Conservation (phyloP, 1,139 yeast species). For the Sugiyamaella xylanicola region DNA sequence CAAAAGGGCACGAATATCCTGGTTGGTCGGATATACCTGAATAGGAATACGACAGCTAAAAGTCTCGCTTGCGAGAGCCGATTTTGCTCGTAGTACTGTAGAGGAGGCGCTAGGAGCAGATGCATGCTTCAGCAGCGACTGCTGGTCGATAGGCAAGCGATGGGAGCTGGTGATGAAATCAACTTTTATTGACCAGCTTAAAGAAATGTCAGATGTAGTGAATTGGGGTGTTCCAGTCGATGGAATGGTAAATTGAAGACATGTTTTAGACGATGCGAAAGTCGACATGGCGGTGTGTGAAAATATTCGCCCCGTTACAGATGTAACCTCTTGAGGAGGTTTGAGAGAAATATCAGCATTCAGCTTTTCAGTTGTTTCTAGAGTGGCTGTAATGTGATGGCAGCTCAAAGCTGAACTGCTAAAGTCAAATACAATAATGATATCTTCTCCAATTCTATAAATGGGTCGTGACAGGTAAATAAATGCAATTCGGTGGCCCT, state of each 20-base stretch:
- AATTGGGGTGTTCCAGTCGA: constrained; percentile 44
- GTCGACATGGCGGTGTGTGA: constrained; percentile 32
- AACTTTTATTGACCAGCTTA: constrained; percentile 42
- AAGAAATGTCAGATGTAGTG: constrained; percentile 38
- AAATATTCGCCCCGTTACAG: constrained; percentile 28
- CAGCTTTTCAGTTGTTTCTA: constrained; percentile 44
- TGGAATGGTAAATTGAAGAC: constrained; percentile 41
- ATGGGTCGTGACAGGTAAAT: constrained; percentile 43
- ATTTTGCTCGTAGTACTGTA: constrained; percentile 30
- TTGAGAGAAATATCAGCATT: constrained; percentile 22
- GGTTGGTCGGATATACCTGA: constrained; percentile 38
- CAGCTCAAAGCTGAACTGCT: constrained; percentile 36
- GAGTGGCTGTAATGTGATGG: constrained; percentile 42
- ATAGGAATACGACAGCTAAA: constrained; percentile 42
- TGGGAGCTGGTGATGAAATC: constrained; percentile 41
- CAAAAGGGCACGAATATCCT: constrained; percentile 37
- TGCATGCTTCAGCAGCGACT: constrained; percentile 10
- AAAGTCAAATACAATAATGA: constrained; percentile 39
- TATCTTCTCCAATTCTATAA: constrained; percentile 44
- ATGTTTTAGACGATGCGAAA: constrained; percentile 29
- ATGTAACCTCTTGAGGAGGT: constrained; percentile 21
- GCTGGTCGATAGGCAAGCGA: constrained; percentile 21
- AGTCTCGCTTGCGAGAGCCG: constrained; percentile 37
- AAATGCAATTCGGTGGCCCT: constrained; percentile 39
- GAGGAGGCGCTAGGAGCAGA: not conserved